Conservation (phyloP, 2,329 filamentous ascomycete genomes). For the Aspergillus ochraceoroseus region DNA sequence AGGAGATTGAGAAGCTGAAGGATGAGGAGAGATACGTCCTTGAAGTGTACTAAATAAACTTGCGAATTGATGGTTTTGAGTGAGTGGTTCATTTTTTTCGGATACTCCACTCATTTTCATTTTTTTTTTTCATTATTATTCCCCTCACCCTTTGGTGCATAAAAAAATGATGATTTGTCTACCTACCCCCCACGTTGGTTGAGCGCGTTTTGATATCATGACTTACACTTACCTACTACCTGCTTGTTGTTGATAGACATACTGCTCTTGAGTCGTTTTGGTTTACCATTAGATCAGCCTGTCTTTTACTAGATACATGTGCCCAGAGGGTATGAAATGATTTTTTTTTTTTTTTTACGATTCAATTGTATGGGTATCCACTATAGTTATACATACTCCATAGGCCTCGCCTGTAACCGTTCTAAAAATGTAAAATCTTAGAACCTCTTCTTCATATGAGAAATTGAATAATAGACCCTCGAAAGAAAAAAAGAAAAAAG, state of each 20-base stretch:
- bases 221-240: no score
- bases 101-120: no score
- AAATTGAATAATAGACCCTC: no score
- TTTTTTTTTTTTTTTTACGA: conserved; percentile 9
- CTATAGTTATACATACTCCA: no score
- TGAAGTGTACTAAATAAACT: conserved; percentile 80
- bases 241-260: conserved; percentile 13
- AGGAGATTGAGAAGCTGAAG: conserved; percentile 97
- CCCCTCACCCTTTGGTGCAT: conserved; percentile 4
- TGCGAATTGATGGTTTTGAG: no score
- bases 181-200: conserved; percentile 20
- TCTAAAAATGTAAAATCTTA: conserved; percentile 3
- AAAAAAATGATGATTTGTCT: conserved; percentile 2
- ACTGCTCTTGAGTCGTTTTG: conserved; percentile 1
- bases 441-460: no score
- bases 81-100: no score
- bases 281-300: conserved; percentile 2
- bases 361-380: conserved; percentile 17
- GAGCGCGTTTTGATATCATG: conserved; percentile 18
- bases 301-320: not conserved
- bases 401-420: no score
- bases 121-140: not conserved
- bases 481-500: conserved; percentile 2
- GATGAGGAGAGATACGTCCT: conserved; percentile 90
- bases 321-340: not conserved